These are phyloP conservation scores for Mycena sanguinolenta DNA, from an alignment of 768 basidiomycete species.

Conservation along the genomic window DNA sequence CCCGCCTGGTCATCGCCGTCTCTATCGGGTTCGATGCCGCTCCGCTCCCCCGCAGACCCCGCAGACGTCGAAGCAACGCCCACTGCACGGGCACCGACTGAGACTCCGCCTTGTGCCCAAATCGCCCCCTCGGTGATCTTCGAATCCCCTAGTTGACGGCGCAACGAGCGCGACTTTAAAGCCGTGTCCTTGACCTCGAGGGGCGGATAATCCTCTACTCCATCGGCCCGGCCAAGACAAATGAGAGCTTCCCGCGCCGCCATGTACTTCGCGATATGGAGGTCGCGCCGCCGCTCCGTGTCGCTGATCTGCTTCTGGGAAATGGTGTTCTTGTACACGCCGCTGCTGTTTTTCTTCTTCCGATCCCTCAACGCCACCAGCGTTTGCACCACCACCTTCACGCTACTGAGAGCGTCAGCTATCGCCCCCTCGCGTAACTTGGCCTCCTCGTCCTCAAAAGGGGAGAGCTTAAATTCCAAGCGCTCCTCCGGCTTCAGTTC, in stretches of 20 bases:
- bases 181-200: slow-evolving; percentile 10
- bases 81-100: not conserved
- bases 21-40: not conserved
- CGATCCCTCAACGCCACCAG: not conserved
- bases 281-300: not conserved
- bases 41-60: not conserved
- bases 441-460: not conserved
- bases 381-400: not conserved
- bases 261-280: slow-evolving; percentile 17
- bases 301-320: slow-evolving; percentile 3
- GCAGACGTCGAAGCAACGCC: no score
- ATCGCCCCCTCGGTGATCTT: not conserved
- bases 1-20: not conserved
- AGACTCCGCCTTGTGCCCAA: not conserved
- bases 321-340: slow-evolving; percentile 4
- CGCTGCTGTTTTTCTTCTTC: slow-evolving; percentile 19
- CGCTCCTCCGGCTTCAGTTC: not conserved
- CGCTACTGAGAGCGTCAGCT: not conserved
- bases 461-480: not conserved
- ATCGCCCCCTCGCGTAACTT: slow-evolving; percentile 6
- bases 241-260: slow-evolving; percentile 7
- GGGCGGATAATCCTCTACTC: not conserved
- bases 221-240: not conserved
- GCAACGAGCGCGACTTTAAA: not conserved
- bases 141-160: slow-evolving; percentile 15